These are phyloP conservation scores for Cyclotella kingstonii DNA, from an alignment of 108 stramenopile species.

Conservation along the genomic window DNA sequence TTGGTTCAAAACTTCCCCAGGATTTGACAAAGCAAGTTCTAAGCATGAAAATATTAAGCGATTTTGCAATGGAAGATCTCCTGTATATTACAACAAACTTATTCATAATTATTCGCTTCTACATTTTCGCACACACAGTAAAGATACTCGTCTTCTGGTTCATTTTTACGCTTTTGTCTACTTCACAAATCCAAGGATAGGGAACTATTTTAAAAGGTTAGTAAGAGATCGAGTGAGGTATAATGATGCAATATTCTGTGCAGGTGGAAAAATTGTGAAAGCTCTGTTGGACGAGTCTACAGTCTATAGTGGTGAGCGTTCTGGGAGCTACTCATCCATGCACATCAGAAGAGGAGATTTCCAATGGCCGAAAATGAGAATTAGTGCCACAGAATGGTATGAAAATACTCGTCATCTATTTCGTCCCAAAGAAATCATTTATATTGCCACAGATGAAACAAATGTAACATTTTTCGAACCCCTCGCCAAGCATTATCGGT, in stretches of 20 bases:
- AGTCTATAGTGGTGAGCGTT: slow-evolving; percentile 33
- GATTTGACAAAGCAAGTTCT: background rate
- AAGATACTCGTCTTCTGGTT: slow-evolving; percentile 64
- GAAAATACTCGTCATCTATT: slow-evolving; percentile 55
- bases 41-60: background rate
- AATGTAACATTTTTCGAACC: slow-evolving; percentile 80
- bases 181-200: slow-evolving; percentile 66
- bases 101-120: slow-evolving; percentile 44
- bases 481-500: slow-evolving; percentile 55
- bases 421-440: slow-evolving; percentile 6
- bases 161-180: slow-evolving; percentile 85
- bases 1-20: slow-evolving; percentile 23
- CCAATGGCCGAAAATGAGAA: slow-evolving; percentile 73
- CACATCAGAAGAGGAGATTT: slow-evolving; percentile 86
- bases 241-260: slow-evolving; percentile 80
- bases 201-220: slow-evolving; percentile 71
- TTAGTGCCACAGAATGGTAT: slow-evolving; percentile 70
- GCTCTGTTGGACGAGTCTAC: slow-evolving; percentile 54
- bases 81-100: slow-evolving; percentile 20
- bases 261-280: slow-evolving; percentile 82
- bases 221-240: slow-evolving; percentile 82
- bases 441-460: slow-evolving; percentile 78
- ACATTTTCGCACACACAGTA: slow-evolving; percentile 57
- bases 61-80: slow-evolving; percentile 23
- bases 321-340: slow-evolving; percentile 73